Conservation (phyloP, 345 rosid species). For the Hypericum perforatum region DNA sequence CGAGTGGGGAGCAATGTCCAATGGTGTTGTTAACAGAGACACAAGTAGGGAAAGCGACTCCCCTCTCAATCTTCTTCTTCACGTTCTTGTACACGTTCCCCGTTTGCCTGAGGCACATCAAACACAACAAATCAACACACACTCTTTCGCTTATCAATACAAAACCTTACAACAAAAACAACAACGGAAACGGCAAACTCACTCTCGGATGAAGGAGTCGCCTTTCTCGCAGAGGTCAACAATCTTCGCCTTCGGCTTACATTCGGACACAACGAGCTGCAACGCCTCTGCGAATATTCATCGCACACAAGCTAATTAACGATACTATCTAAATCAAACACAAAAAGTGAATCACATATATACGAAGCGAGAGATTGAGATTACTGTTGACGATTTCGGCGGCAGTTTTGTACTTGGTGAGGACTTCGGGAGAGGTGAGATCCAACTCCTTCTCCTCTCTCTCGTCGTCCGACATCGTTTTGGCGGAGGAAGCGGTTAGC, state of each 20-base stretch:
- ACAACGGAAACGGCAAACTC: slow-evolving; percentile 9
- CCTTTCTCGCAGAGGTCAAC: slow-evolving; percentile 89
- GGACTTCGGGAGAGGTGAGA: slow-evolving; percentile 85
- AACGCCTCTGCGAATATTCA: slow-evolving; percentile 56
- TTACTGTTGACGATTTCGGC: slow-evolving; percentile 93
- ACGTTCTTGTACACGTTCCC: slow-evolving; percentile 85
- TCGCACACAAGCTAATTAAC: neutral
- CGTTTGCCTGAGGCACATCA: slow-evolving; percentile 47
- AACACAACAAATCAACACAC: neutral
- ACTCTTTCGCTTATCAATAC: neutral
- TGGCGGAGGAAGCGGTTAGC: neutral
- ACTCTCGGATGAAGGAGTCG: slow-evolving; percentile 83
- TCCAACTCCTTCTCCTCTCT: slow-evolving; percentile 96
- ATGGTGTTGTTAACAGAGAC: slow-evolving; percentile 81
- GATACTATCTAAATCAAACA: neutral
- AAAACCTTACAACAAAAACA: neutral
- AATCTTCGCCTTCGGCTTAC: slow-evolving; percentile 76
- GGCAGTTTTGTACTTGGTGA: slow-evolving; percentile 92
- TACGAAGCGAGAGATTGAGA: neutral
- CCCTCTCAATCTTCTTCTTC: slow-evolving; percentile 87
- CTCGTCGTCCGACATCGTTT: slow-evolving; percentile 93
- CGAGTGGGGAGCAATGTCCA: slow-evolving; percentile 86
- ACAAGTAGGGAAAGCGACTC: slow-evolving; percentile 94
- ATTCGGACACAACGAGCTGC: slow-evolving; percentile 61
- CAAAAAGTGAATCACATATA: neutral